phyloP scores from a whole-genome alignment of 2,329 filamentous ascomycete species.

The Microcyclospora tardicrescens region DNA sequence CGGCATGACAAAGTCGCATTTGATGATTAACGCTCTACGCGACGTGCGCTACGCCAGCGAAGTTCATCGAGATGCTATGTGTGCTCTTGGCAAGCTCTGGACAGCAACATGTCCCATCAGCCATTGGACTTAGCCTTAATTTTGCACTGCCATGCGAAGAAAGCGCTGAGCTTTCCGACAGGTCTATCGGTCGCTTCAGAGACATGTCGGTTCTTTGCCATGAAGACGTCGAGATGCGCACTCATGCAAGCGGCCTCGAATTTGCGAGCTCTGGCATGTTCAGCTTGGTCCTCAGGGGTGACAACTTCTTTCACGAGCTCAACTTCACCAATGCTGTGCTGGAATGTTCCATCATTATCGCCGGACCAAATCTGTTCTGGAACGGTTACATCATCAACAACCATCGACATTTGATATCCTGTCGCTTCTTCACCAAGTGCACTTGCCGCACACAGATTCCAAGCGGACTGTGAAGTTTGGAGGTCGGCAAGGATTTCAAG shows the following conservation, averaged over 20 bases:
- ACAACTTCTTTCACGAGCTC: slow-evolving; percentile 4
- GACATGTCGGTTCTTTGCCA: slow-evolving; percentile 1
- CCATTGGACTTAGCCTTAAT: too few relatives aligned
- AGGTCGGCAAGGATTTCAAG: slow-evolving; percentile 2
- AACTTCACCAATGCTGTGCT: slow-evolving; percentile 8
- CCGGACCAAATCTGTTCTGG: not conserved
- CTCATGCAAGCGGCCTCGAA: slow-evolving; percentile 1
- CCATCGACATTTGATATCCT: slow-evolving; percentile 1
- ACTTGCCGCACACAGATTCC: not conserved
- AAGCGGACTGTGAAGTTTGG: slow-evolving; percentile 5
- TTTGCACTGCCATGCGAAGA: slow-evolving; percentile 3
- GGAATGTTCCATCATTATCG: slow-evolving; percentile 1
- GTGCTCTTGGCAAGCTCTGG: too few relatives aligned
- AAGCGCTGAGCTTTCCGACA: slow-evolving; percentile 9
- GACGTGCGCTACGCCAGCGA: too few relatives aligned
- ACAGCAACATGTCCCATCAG: too few relatives aligned
- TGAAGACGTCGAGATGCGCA: slow-evolving; percentile 2
- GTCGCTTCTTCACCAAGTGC: not conserved
- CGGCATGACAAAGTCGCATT: too few relatives aligned
- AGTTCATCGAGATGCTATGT: too few relatives aligned
- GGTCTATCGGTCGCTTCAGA: slow-evolving; percentile 2
- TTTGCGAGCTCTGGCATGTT: not conserved
- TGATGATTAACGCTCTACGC: too few relatives aligned
- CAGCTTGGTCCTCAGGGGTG: not conserved
- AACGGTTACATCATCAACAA: slow-evolving; percentile 3